Percentiles rank a stretch among this genome's conserved stretches.
phyloP scores from a whole-genome alignment of 2,329 filamentous ascomycete genomes.

The Phaeosphaeria sp. region DNA sequence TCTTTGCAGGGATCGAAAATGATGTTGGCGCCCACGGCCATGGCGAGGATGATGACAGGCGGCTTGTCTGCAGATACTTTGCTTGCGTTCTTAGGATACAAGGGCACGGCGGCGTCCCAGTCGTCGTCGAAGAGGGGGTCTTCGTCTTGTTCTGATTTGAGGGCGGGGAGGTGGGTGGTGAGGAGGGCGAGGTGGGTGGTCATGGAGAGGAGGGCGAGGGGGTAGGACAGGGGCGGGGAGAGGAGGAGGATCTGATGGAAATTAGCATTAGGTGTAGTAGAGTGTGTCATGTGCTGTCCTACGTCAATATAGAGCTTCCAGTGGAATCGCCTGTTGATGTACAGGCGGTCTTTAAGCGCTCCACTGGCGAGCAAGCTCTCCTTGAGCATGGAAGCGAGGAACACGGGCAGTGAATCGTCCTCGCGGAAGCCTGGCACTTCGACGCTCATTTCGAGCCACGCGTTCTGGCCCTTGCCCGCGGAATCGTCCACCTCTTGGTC shows the following conservation, averaged over 20 bases:
- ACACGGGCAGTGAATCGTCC: constrained; percentile 88
- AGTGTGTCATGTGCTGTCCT: constrained; percentile 30
- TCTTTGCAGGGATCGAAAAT: constrained; percentile 93
- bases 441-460: constrained; percentile 88
- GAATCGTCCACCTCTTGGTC: constrained; percentile 35
- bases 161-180: constrained; percentile 79
- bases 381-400: constrained; percentile 83
- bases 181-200: constrained; percentile 94
- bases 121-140: constrained; percentile 98
- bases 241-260: constrained; percentile 78
- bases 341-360: constrained; percentile 70
- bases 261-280: constrained; percentile 5
- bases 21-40: constrained; percentile 84
- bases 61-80: constrained; percentile 61
- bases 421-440: constrained; percentile 91
- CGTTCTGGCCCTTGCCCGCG: constrained; percentile 59
- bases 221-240: constrained; percentile 91
- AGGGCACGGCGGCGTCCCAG: constrained; percentile 81
- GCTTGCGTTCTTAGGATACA: constrained; percentile 67
- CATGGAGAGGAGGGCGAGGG: constrained; percentile 87
- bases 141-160: constrained; percentile 90
- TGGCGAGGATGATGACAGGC: constrained; percentile 88
- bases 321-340: constrained; percentile 91
- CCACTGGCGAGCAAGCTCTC: constrained; percentile 83
- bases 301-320: constrained; percentile 97